Percentiles rank a stretch among this genome's conserved stretches.
These are phyloP conservation scores for Astrothelium macrocarpum DNA, from an alignment of 495 filamentous ascomycete species.

Conservation along the genomic window DNA sequence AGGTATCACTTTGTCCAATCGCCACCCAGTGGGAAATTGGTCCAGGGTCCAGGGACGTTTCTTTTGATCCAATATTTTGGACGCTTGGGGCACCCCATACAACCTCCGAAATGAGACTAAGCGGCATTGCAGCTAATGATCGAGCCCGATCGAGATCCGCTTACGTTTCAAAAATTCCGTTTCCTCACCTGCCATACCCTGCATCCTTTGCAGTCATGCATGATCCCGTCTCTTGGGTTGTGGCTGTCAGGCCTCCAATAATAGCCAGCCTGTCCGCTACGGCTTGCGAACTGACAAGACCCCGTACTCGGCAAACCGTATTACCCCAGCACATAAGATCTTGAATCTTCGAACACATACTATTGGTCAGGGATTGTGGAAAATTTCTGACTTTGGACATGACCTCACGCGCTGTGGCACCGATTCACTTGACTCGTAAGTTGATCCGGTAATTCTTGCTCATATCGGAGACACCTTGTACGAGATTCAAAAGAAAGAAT, in stretches of 20 bases:
- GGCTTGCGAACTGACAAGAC: neutral
- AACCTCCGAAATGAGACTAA: neutral
- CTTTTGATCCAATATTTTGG: slow-evolving; percentile 3
- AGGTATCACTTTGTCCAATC: neutral
- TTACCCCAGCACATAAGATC: neutral
- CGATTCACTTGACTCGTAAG: neutral
- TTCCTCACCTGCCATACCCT: neutral
- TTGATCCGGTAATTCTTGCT: neutral
- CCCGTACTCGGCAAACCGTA: neutral
- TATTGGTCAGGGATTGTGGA: neutral
- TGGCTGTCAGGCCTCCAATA: neutral
- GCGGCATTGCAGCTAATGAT: neutral
- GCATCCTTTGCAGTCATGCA: neutral
- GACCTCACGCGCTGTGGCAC: neutral
- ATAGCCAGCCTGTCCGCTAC: neutral
- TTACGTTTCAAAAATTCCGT: neutral
- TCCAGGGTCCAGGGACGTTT: neutral
- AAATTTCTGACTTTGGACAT: neutral
- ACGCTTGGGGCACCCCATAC: neutral
- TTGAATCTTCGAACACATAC: neutral
- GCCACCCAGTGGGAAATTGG: neutral
- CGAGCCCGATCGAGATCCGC: neutral
- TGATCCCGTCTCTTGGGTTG: neutral
- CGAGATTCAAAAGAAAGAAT: too few relatives aligned
- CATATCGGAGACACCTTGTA: too few relatives aligned